Percentiles rank a stretch among this genome's conserved stretches.
phyloP scores from a whole-genome alignment of 2,329 filamentous ascomycete genomes.

The Microsporum canis region DNA sequence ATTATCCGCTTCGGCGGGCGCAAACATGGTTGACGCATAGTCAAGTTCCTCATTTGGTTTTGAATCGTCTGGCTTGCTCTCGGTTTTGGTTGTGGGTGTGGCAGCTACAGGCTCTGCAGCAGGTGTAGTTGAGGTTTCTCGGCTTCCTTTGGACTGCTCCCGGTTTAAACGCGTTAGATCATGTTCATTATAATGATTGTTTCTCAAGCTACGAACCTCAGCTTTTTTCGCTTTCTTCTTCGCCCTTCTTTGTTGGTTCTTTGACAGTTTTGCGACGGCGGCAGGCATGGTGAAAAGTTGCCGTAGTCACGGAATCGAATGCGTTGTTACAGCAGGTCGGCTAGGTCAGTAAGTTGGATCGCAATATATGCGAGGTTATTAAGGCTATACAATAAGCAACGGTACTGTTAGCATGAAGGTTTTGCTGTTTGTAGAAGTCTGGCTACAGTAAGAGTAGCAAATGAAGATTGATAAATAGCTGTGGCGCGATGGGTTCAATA shows the following conservation, averaged over 20 bases:
- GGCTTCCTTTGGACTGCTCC: slow-evolving; percentile 8
- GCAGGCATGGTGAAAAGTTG: slow-evolving; percentile 15
- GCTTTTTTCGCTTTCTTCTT: slow-evolving; percentile 91
- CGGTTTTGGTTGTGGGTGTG: background rate
- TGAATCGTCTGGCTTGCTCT: background rate
- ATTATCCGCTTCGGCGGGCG: slow-evolving; percentile 46
- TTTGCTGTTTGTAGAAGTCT: background rate
- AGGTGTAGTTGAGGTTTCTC: slow-evolving; percentile 4
- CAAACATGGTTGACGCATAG: slow-evolving; percentile 15
- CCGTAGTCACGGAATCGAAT: background rate
- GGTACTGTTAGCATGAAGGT: too few relatives aligned
- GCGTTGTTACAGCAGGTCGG: background rate
- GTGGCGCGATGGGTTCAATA: background rate
- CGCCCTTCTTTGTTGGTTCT: slow-evolving; percentile 85
- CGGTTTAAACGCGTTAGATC: background rate
- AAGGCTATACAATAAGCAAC: too few relatives aligned
- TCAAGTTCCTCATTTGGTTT: slow-evolving; percentile 33
- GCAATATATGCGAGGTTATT: background rate
- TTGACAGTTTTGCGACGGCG: slow-evolving; percentile 57
- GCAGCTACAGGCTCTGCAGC: slow-evolving; percentile 1
- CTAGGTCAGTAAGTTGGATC: background rate
- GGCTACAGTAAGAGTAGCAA: too few relatives aligned
- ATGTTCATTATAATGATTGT: background rate
- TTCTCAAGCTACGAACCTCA: slow-evolving; percentile 32
- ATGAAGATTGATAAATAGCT: background rate